Evolutionary conservation across 495 filamentous ascomycete genomes (phyloP).

Genomic region (Lineolata rhizophorae): DNA sequence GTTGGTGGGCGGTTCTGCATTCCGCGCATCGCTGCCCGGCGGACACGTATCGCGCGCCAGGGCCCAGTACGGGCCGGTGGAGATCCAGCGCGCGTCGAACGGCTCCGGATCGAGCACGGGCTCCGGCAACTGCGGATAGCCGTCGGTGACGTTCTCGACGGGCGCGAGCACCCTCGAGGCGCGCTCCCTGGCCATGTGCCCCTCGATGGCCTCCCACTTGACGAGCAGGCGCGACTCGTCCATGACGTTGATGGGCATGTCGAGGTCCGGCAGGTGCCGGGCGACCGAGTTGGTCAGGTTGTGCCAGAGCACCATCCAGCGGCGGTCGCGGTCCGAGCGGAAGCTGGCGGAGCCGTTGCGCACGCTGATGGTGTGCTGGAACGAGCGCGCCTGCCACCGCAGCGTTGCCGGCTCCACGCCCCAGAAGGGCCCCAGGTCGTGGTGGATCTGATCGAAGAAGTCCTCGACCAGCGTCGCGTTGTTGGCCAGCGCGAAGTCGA

Average conservation of each 20-base stretch:
- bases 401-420: constrained; percentile 13
- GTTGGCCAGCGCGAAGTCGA: constrained; percentile 13
- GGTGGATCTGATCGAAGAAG: constrained; percentile 21
- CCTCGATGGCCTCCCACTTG: constrained; percentile 16
- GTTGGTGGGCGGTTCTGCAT: constrained; percentile 9
- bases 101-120: too few species aligned
- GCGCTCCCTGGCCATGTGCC: constrained; percentile 9
- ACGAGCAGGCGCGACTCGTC: constrained; percentile 16
- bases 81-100: constrained; percentile 10
- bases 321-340: constrained; percentile 6
- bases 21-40: constrained; percentile 9
- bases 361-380: constrained; percentile 10
- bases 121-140: constrained; percentile 3
- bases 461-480: constrained; percentile 16
- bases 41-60: constrained; percentile 14
- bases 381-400: constrained; percentile 11
- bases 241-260: constrained; percentile 16
- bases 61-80: constrained; percentile 13
- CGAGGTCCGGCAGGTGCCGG: constrained; percentile 15
- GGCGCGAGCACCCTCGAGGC: constrained; percentile 1
- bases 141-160: not conserved
- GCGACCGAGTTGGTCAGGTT: constrained; percentile 8
- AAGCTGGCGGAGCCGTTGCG: constrained; percentile 13
- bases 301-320: constrained; percentile 15
- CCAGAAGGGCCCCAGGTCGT: constrained; percentile 19